These are phyloP conservation scores for Ampelomyces quisqualis DNA, from an alignment of 2,329 filamentous ascomycete genomes.

Conservation along the genomic window DNA sequence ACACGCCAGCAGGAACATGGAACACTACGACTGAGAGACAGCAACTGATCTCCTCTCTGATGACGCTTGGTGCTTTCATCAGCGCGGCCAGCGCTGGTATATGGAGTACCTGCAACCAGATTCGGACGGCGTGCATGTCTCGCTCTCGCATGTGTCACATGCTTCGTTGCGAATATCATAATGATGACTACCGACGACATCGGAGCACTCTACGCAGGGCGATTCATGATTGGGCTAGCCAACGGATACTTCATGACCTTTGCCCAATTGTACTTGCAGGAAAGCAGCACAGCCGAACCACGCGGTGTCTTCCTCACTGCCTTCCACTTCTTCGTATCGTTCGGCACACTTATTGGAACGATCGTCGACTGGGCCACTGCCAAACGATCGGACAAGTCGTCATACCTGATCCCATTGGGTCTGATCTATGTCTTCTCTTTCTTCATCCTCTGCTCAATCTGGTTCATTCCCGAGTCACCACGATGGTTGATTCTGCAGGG, in stretches of 20 bases:
- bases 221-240: slow-evolving; percentile 57
- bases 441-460: slow-evolving; percentile 46
- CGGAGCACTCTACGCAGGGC: slow-evolving; percentile 56
- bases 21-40: slow-evolving; percentile 46
- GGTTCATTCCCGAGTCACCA: slow-evolving; percentile 36
- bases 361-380: slow-evolving; percentile 56
- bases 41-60: slow-evolving; percentile 50
- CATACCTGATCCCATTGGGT: slow-evolving; percentile 53
- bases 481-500: slow-evolving; percentile 39
- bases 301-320: slow-evolving; percentile 52
- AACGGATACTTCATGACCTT: slow-evolving; percentile 61
- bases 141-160: slow-evolving; percentile 52
- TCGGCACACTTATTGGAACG: slow-evolving; percentile 49
- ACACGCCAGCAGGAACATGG: slow-evolving; percentile 46
- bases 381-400: slow-evolving; percentile 33
- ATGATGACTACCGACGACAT: slow-evolving; percentile 60
- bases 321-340: slow-evolving; percentile 53
- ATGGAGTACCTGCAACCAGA: slow-evolving; percentile 43
- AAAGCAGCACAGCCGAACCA: slow-evolving; percentile 53
- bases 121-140: slow-evolving; percentile 51
- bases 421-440: slow-evolving; percentile 54
- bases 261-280: slow-evolving; percentile 54
- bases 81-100: slow-evolving; percentile 45
- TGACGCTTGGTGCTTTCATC: slow-evolving; percentile 51
- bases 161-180: slow-evolving; percentile 55